Base-by-base conservation (phyloP, 192 early-diverging fungal genomes). In the Backusella sp. region DNA sequence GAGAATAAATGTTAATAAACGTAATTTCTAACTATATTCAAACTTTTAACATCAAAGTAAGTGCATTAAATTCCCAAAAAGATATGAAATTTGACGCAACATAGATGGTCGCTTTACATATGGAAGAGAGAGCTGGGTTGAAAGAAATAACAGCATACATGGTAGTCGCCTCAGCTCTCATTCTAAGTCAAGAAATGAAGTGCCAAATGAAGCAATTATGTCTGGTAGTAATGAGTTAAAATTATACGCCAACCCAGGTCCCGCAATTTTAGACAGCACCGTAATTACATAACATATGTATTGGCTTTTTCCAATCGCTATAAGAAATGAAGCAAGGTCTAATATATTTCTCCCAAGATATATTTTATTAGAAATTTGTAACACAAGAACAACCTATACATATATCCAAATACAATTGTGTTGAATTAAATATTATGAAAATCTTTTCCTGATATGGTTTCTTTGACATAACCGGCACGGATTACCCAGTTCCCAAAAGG, bases 401-500 rank as follows among this genome's bases (percentile, higher is more conserved):
- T 49, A 17, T n/a, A 21, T 49, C 5, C 6, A 49, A 17, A 4
- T 44, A 19, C 30, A 35, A 15, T 17, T 17, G 12, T 6, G 32
- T 9, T 35, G 28, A 35, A 8, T 21, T 36, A 68, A 36, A 32
- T 19, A 36, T 68, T 87, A 80, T 95, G 92, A 84, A 93, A 94
- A 79, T 94, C 89, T 83, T 86, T 89, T 77, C 90, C 91, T 42
- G 88, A 85, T 66, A 84, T 81, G 17, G 90, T 93, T 32, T 84
- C 88, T 79, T 94, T 95, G 62, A 98, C 87, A 75, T 92, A 90
- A 14, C 92, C 93, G 53, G 85, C 90, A 79, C 96, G 88, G 78
- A 97, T 94, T 76, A 94, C 93, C 91, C 92, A 98, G 82, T 98
- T 95, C 32, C 97, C 97, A 88, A 98, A 98, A 70, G 86, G 88